Evolutionary conservation across 2,329 filamentous ascomycete genomes (phyloP), one percentile per base, ranked within the genome.

Genomic region (Colletotrichum eremochloae): DNA sequence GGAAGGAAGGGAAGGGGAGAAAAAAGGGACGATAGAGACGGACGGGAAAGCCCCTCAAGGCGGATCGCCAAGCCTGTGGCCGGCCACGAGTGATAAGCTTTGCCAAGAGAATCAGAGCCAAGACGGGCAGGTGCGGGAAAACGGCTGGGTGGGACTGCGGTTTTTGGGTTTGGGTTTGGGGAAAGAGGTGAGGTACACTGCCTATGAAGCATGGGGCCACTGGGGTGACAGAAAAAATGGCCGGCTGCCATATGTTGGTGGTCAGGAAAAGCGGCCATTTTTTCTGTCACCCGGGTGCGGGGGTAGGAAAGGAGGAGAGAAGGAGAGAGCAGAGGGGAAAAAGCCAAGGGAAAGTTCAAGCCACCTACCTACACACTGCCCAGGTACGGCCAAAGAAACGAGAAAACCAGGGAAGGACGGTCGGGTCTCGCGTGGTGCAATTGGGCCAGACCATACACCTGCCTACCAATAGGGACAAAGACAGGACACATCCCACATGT

Each of bases 71-170:
- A 73, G 53, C 46, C 36, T 61, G 18, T 56, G 62, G 56, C 52
- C 62, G 58, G 61, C 78, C 79, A 79, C 76, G 78, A 77, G 76
- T 73, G 77, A 80, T 75, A 81, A 81, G 80, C 80, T 81, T 81
- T 79, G 80, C 80, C 80, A 81, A 81, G 79, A 65, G 76, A 68
- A 72, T 72, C 76, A 60, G 36, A 67, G 73, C 71, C 73, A 75
- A 75, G 73, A 72, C 73, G 73, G 73, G 71, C 73, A 73, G 64
- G 62, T 71, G 72, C 69, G 71, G 75, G 60, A 70, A 69, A 67
- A 12, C 9, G 20, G 46, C 44, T 24, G 46, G 46, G 46, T 24
- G 46, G 46, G 46, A 48, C 20, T n/a, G 46, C 20, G 20, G 53
- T 68, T 62, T 72, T 69, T 71, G 71, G 72, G 67, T 61, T 61